Evolutionary conservation across 805 yeast genomes (phyloP), one percentile per base, ranked within the genome.

Genomic region (Saturnispora sanitii): DNA sequence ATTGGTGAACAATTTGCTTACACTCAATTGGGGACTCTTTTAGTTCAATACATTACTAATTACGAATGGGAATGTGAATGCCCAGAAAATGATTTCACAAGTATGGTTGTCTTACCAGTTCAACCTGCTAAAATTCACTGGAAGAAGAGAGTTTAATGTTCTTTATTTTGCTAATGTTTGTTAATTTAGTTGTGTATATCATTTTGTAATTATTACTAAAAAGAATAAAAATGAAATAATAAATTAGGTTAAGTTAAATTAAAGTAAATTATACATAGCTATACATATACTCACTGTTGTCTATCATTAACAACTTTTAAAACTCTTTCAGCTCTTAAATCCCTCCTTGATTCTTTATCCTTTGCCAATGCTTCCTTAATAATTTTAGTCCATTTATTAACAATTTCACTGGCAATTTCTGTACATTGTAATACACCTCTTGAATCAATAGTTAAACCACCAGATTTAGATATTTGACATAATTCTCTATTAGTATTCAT

Each of bases 1-100:
- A 90, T 92, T 56, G 98, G 98, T 60, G 98, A 92, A 66, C 97
- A 90, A 61, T 92, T 92, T 66, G 98, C 98, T 20, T 85, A 79
- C 62, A 78, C 81, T 50, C 98, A 92, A 70, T 73, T 92, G 49
- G 95, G 95, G 37, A 79, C 92, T 37, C 70, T 92, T 45, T 67
- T 92, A 56, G 65, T 84, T 29, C 75, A 86, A 15, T 83, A 70
- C 58, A 71, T 90, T 26, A 82, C 79, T 62, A 77, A 81, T 46
- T 65, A 83, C 58, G 80, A 73, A 59, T 88, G 95, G 95, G 69
- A 71, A 29, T 78, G 80, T 36, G 64, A 64, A 33, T 63, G 79
- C 20, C 92, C 94, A 40, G 65, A 62, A 9, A 77, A 82, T 42
- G 95, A 87, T 64, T 86, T 76, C 64, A 77, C 81, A 49, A 78